Conservation (phyloP, 768 basidiomycete genomes). For the Mycena haematopus region DNA sequence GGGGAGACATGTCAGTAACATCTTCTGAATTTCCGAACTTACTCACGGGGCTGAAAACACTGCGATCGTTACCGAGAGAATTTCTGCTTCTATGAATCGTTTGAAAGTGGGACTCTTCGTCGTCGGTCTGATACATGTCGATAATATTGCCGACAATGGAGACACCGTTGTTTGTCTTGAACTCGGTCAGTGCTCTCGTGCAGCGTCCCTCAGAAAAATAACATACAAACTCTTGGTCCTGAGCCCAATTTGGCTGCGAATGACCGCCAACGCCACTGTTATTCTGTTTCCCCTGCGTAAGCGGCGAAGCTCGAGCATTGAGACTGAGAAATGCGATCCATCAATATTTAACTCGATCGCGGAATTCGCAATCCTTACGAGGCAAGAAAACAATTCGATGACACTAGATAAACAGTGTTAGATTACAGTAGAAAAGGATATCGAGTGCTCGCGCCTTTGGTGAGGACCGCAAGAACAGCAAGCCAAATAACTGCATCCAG, state of each 20-base stretch:
- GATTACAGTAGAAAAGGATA: neutral
- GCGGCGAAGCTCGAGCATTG: conserved; percentile 26
- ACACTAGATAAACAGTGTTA: conserved; percentile 13
- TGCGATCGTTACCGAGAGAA: conserved; percentile 24
- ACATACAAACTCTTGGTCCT: conserved; percentile 13
- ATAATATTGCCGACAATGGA: conserved; percentile 27
- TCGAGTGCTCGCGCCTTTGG: conserved; percentile 13
- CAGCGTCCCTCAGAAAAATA: neutral
- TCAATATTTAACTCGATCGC: neutral
- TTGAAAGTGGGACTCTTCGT: conserved; percentile 8
- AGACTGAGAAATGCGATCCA: conserved; percentile 10
- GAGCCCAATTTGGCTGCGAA: conserved; percentile 11
- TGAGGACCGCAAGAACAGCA: conserved; percentile 27
- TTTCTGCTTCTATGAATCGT: neutral
- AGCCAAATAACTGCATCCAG: conserved; percentile 25
- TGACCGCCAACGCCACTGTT: conserved; percentile 3
- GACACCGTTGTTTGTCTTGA: neutral
- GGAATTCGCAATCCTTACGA: conserved; percentile 18
- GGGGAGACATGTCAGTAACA: neutral
- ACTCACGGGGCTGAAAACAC: conserved; percentile 30
- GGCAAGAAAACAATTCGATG: conserved; percentile 30
- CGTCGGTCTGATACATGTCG: conserved; percentile 21
- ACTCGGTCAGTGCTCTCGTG: neutral
- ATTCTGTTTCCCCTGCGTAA: neutral
- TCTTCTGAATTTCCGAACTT: neutral